A percentile compares a stretch with the other conserved stretches of the same genome.
Evolutionary conservation across 176 grass and related monocot species (phyloP).

Genomic region (Aegilops bicornis): DNA sequence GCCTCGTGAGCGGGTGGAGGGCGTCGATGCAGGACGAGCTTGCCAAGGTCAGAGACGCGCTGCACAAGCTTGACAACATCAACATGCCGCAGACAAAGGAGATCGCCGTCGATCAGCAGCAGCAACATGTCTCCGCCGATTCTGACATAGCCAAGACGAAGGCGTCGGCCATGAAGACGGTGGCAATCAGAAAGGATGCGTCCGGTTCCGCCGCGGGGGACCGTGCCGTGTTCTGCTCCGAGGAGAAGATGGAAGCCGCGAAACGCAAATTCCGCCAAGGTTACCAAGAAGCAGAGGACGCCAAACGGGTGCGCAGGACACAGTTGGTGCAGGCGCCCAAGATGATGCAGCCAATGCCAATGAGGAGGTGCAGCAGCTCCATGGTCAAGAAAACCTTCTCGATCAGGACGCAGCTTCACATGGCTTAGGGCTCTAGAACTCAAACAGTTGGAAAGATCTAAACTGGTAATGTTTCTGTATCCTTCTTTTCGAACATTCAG

Average conservation of each 20-base stretch:
- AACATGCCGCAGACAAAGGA: no score
- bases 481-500: not conserved
- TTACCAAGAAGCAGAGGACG: not conserved
- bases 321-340: not conserved
- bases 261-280: not conserved
- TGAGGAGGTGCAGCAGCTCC: not conserved
- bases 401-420: not conserved
- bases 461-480: not conserved
- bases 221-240: not conserved
- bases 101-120: no score
- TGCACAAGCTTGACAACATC: no score
- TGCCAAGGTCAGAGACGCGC: no score
- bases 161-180: not conserved
- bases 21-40: no score
- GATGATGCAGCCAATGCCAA: not conserved
- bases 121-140: no score
- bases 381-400: not conserved
- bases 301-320: not conserved
- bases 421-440: not conserved
- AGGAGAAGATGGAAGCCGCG: not conserved
- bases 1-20: no score
- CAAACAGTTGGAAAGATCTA: not conserved
- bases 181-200: not conserved
- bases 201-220: not conserved
- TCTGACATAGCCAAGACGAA: not conserved